These are phyloP conservation scores for Carpinus viminea DNA, from an alignment of 306 rosid genomes.

Conservation along the genomic window DNA sequence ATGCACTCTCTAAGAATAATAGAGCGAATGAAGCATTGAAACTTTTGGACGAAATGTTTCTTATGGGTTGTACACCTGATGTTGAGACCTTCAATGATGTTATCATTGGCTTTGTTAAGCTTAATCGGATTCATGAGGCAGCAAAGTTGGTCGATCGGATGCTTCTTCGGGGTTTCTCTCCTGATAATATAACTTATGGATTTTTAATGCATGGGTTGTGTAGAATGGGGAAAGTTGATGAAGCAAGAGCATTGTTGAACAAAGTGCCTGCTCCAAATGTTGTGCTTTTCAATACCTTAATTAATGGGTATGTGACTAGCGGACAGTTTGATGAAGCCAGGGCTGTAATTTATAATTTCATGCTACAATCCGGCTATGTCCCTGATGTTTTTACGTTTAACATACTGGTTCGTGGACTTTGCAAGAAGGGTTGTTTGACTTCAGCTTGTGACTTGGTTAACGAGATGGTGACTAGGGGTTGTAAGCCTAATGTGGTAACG, in stretches of 20 bases:
- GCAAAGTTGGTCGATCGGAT: slow-evolving; percentile 77
- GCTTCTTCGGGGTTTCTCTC: slow-evolving; percentile 65
- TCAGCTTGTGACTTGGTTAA: slow-evolving; percentile 65
- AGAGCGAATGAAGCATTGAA: slow-evolving; percentile 66
- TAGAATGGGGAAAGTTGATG: slow-evolving; percentile 63
- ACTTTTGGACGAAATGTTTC: slow-evolving; percentile 85
- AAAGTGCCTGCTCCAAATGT: slow-evolving; percentile 62
- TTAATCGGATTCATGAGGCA: slow-evolving; percentile 63
- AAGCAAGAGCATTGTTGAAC: slow-evolving; percentile 64
- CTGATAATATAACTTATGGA: slow-evolving; percentile 75
- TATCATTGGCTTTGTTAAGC: slow-evolving; percentile 73
- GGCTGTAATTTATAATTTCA: slow-evolving; percentile 50
- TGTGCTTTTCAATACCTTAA: slow-evolving; percentile 66
- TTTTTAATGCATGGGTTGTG: slow-evolving; percentile 77
- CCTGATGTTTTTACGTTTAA: slow-evolving; percentile 81
- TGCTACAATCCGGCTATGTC: slow-evolving; percentile 53
- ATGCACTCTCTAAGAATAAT: slow-evolving; percentile 61
- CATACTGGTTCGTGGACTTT: slow-evolving; percentile 72
- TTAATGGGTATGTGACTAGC: slow-evolving; percentile 70
- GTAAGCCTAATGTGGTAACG: slow-evolving; percentile 74
- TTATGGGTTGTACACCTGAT: slow-evolving; percentile 92
- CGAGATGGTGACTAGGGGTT: slow-evolving; percentile 62
- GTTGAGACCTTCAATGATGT: slow-evolving; percentile 87
- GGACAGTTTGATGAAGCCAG: slow-evolving; percentile 74
- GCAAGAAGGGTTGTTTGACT: slow-evolving; percentile 67